Conservation (phyloP, 208 protist species). For the Acanthamoeba healyi region DNA sequence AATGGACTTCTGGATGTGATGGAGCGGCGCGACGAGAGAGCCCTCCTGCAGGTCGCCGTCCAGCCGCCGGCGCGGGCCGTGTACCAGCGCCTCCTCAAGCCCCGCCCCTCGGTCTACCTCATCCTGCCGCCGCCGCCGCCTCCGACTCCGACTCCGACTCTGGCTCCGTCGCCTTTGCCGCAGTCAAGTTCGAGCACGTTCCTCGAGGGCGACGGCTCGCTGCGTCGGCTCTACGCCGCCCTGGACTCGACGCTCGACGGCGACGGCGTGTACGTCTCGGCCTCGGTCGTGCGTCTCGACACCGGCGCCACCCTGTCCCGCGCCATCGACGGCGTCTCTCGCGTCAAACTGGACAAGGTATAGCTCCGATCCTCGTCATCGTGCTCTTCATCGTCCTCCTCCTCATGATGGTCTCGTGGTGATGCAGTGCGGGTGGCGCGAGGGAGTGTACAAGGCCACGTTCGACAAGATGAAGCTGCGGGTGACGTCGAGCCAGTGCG, state of each 20-base stretch:
- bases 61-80: background rate
- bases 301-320: background rate
- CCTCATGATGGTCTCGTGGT: too few relatives aligned
- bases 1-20: background rate
- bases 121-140: background rate
- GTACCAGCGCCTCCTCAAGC: conserved; percentile 41
- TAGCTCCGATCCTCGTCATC: background rate
- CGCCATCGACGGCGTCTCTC: background rate
- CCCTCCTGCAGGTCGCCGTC: background rate
- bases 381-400: background rate
- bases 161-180: too few relatives aligned
- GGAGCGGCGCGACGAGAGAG: background rate
- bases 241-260: background rate
- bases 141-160: background rate
- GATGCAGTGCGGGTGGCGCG: background rate
- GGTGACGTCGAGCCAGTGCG: background rate
- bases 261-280: background rate
- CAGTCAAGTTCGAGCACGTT: too few relatives aligned
- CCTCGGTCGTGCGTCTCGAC: background rate
- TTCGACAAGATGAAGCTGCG: background rate
- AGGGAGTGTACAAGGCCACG: background rate
- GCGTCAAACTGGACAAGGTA: background rate
- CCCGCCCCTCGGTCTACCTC: background rate
- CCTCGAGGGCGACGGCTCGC: background rate
- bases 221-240: background rate